Evolutionary conservation across 495 filamentous ascomycete species (phyloP), one percentile per base, ranked within the genome.

Genomic region (Annulohypoxylon bovei): DNA sequence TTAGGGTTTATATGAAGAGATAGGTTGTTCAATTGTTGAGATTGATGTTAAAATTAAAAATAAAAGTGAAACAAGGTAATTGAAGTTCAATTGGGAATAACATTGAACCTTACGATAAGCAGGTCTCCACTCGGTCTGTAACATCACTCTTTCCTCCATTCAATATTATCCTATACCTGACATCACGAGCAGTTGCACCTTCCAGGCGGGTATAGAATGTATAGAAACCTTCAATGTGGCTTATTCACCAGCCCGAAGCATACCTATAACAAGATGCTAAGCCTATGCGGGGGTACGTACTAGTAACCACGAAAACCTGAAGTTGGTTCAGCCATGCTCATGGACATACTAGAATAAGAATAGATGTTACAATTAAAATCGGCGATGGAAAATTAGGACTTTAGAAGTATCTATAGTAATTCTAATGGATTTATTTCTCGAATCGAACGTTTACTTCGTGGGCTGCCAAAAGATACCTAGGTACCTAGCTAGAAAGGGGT

Each of bases 1-100:
- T 42, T 11, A 47, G 56, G 64, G 39, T 9, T 44, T 70, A 65
- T 62, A 62, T 55, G 56, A 50, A 49, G 30, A 27, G 12, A 44
- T 59, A 14, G 32, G 20, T 37, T 59, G 28, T 35, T 53, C 25
- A 6, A 18, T 44, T 52, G 37, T 20, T 32, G 30, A 22, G 2
- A 20, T 25, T 35, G 12, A 32, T 47, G 20, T 33, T 33, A 18
- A 35, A 11, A 35, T 22, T 47, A 6, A 18, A 62, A 52, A 37
- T 12, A 3, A 60, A 60, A 60, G 44, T 35, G 6, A 37, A 20
- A 3, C 9, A 20, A 32, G 37, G 11, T 40, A 52, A 30, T 27
- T 1, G 33, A 50, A 50, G 18, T 39, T 58, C 55, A 27, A 35
- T 42, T 42, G 4, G 16, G 23, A 28, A 50, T 2, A 14, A 5